Evolutionary conservation across 257 asterid genomes (phyloP), one percentile per base, ranked within the genome.

Genomic region (Jacaranda mimosifolia): DNA sequence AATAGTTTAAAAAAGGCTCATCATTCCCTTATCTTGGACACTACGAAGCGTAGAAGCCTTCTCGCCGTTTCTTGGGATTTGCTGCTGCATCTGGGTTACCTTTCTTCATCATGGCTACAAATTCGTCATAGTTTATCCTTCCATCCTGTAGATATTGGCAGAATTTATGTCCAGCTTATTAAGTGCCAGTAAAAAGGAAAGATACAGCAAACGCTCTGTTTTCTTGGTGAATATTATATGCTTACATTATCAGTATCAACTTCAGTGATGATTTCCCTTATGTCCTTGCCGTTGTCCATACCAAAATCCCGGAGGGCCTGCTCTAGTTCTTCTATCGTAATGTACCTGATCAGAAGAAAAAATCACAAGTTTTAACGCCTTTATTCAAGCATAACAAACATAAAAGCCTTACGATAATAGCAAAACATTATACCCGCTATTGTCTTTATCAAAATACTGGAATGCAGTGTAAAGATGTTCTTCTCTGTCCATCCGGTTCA

Each of bases 81-180:
- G 76, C 83, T 55, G 82, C 85, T 74, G 83, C 84, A n/a, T 92
- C 97, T 42, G 91, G 96, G 70, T 88, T 77, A 14, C 97, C 97
- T 85, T 90, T 92, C 90, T 78, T 92, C 98, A 90, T 94, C 97
- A 94, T 92, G 53, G 96, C 97, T 62, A 84, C 85, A 59, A 94
- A 94, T 72, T 94, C 98, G 10, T 92, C 97, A 45, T 87, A 92
- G 80, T 94, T 89, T 71, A 92, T 94, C 68, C 89, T 83, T 7
- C 97, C 97, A 82, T 92, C 98, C 98, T 92, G 84, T 81, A 81
- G 5, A 42, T 51, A 51, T 55, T 45, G 45, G 43, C 9, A 19
- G 7, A 48, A 10, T 10, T 26, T 48, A 39, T 8, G 32, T 26
- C 32, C 32, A 26, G 32, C 32, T 26, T 26, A 26, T 26, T 26